Percentiles rank a stretch among this genome's conserved stretches.
Conservation (phyloP, 495 filamentous ascomycete genomes). For the Penicillium roqueforti region DNA sequence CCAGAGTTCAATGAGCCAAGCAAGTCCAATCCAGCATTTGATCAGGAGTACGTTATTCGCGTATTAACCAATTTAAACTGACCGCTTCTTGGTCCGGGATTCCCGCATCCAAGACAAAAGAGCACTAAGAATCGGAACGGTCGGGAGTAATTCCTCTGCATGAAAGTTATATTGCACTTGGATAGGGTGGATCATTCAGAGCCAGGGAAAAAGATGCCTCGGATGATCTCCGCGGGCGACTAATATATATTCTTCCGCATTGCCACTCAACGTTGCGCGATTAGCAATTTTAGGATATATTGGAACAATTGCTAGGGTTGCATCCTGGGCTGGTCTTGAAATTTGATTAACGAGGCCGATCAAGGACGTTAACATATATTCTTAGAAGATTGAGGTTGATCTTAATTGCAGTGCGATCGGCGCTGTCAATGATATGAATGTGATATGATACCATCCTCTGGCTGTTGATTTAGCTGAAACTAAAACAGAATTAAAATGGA, state of each 20-base stretch:
- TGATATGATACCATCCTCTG: too few species aligned
- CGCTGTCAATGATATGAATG: too few species aligned
- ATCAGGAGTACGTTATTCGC: not conserved
- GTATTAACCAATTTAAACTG: not conserved
- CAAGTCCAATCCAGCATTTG: not conserved
- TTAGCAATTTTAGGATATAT: slow-evolving; percentile 4
- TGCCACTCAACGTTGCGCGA: slow-evolving; percentile 15
- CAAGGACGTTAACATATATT: too few species aligned
- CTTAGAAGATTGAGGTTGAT: too few species aligned
- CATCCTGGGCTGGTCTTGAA: not conserved
- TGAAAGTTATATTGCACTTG: slow-evolving; percentile 5
- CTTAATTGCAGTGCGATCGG: too few species aligned
- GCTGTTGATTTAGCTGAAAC: too few species aligned
- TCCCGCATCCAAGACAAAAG: not conserved
- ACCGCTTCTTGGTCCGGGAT: slow-evolving; percentile 3
- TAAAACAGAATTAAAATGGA: too few species aligned
- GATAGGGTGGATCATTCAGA: slow-evolving; percentile 1
- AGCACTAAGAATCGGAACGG: slow-evolving; percentile 3
- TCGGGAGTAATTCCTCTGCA: slow-evolving; percentile 1
- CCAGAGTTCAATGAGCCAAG: slow-evolving; percentile 7
- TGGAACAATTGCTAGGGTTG: not conserved
- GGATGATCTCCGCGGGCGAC: not conserved
- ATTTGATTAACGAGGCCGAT: too few species aligned
- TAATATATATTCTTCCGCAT: slow-evolving; percentile 8
- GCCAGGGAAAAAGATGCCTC: not conserved